A percentile compares a stretch with the other conserved stretches of the same genome.
Conservation (phyloP, 305 asterid species). For the Monarda citriodora region DNA sequence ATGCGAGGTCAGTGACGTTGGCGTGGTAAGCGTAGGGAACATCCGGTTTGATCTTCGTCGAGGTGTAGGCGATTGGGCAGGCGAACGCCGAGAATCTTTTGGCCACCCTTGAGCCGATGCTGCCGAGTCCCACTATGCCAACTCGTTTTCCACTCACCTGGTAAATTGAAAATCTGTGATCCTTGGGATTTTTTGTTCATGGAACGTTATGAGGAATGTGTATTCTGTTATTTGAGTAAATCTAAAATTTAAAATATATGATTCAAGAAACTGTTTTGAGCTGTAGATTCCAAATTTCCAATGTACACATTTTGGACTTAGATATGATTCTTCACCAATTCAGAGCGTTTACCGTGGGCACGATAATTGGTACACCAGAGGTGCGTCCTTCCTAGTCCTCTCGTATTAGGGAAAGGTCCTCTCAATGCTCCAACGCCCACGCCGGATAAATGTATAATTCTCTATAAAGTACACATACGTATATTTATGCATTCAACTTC, state of each 20-base stretch:
- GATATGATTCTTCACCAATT: too few species aligned
- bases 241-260: neutral
- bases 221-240: neutral
- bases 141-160: constrained; percentile 73
- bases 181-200: neutral
- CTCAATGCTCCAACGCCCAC: too few species aligned
- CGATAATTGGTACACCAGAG: too few species aligned
- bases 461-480: too few species aligned
- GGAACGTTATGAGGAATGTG: neutral
- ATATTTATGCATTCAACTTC: too few species aligned
- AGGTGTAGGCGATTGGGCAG: constrained; percentile 61
- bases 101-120: constrained; percentile 58
- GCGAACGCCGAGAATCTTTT: constrained; percentile 58
- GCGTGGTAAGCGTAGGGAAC: constrained; percentile 35
- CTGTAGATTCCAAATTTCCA: too few species aligned
- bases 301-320: too few species aligned
- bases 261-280: neutral
- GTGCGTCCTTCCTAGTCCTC: too few species aligned
- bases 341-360: too few species aligned
- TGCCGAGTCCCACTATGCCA: constrained; percentile 72
- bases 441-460: too few species aligned
- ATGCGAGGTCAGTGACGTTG: constrained; percentile 41
- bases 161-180: neutral
- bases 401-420: too few species aligned
- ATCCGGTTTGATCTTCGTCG: constrained; percentile 41